Evolutionary conservation across 129 eudicot genomes (phyloP), one percentile per base, ranked within the genome.

Genomic region (Ambrosia artemisiifolia): DNA sequence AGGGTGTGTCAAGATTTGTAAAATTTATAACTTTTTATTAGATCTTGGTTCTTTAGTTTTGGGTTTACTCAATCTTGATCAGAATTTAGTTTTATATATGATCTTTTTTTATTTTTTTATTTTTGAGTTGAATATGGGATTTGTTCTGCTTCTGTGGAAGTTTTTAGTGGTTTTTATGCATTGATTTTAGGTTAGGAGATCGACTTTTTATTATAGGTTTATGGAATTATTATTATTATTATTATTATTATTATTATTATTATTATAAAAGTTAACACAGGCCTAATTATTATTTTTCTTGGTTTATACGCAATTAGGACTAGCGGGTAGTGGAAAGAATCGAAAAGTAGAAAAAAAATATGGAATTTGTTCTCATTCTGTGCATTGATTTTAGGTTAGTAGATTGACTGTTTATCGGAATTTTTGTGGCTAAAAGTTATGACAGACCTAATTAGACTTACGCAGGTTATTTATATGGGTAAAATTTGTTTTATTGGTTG

Each of bases 21-120:
- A 36, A 0, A 9, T 65, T 20, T 70, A 17, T 44, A 36, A 5
- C 7, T 2, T 48, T 60, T 68, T 69, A 59, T 14, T 49, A 13
- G 80, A 59, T 69, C 63, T 60, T 69, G 53, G 14, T 33, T 59
- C 40, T 7, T 11, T 49, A 30, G 17, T 51, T 65, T 10, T 8
- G 14, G n/a, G n/a, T 28, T 42, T 50, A 64, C 28, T 14, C 11
- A 49, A 17, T 19, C 43, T 60, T 47, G 40, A 70, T 48, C 63
- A 63, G 40, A 40, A 36, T 63, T 18, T 13, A 44, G 14, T 50
- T 46, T 60, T 60, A 19, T 63, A 19, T 8, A 61, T 2, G 61
- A 73, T 44, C 32, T 4, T 49, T 34, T 33, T 32, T 32, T 40
- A 40, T 40, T 40, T 24, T 24, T 24, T 24, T 0, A 0, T 24